Conservation (phyloP, 2,329 filamentous ascomycete species). For the Geosmithia putterillii region DNA sequence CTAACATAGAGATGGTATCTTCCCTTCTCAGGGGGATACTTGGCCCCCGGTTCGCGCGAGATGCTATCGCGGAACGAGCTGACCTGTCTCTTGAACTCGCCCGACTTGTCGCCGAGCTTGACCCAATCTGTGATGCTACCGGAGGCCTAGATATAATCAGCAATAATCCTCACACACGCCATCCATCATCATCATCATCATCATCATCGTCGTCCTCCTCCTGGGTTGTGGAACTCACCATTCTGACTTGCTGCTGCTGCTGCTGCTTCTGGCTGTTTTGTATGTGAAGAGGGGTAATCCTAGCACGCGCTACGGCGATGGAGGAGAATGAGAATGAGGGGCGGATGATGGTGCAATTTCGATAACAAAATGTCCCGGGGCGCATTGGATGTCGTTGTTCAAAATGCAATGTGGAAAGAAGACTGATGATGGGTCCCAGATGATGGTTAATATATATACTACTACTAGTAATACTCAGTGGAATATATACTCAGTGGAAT, state of each 20-base stretch:
- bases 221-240: too few species aligned
- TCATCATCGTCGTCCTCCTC: too few species aligned
- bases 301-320: too few species aligned
- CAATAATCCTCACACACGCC: neutral
- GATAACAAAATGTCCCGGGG: neutral
- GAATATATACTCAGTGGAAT: too few species aligned
- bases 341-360: too few species aligned
- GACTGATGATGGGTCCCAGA: neutral
- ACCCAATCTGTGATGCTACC: conserved; percentile 80
- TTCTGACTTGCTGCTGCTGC: conserved; percentile 3
- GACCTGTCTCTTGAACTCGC: conserved; percentile 84
- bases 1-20: conserved; percentile 93
- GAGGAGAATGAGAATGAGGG: too few species aligned
- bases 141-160: conserved; percentile 5
- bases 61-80: conserved; percentile 76
- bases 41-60: conserved; percentile 55
- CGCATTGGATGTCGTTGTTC: neutral
- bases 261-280: too few species aligned
- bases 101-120: conserved; percentile 59
- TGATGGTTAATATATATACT: too few species aligned
- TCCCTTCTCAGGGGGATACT: conserved; percentile 75
- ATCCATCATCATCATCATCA: neutral
- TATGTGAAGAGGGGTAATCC: too few species aligned
- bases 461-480: too few species aligned
- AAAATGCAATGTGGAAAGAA: neutral